Base-by-base conservation (phyloP, 345 rosid species). In the Brassica carinata region DNA sequence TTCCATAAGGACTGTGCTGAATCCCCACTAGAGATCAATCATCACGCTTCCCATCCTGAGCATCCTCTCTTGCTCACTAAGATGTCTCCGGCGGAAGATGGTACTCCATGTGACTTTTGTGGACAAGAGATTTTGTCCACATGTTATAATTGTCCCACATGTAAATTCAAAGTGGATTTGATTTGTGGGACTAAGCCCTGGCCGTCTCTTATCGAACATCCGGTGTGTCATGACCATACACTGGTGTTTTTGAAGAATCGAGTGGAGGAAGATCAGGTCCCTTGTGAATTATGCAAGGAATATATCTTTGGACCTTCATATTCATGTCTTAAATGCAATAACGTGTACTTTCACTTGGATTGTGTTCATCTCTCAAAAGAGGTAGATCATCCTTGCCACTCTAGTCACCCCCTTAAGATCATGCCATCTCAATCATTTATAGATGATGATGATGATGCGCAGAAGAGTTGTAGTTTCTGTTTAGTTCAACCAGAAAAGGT, bases 1-100 rank as follows among this genome's bases (percentile, higher is more conserved):
- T 74, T 74, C 71, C 78, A 74, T 51, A 74, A 64, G 14, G 71
- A 74, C 7, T 74, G 78, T 0, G 71, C 33, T 0, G 64, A 74
- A 15, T 27, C 70, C 3, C 71, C 71, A 74, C 26, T 18, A 34
- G 78, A 74, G 31, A 45, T 74, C 48, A 74, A 61, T 61, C 65
- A 74, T 55, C 78, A 74, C 63, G 33, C 51, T 30, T 64, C 23
- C 5, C 78, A 74, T 9, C 51, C 34, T 1, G 18, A 73, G 10
- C 76, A 73, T 73, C 67, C 67, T 73, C 57, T 61, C 3, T 1
- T 34, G 4, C 67, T 59, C 18, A 36, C 13, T 1, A 23, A n/a
- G 48, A 9, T 5, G 7, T 33, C 66, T 64, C 67, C 34, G 61
- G 67, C 0, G 38, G 13, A 10, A 13, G 0, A 0, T 14, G n/a